Conservation (phyloP, 495 filamentous ascomycete species). For the Neurospora sp. region DNA sequence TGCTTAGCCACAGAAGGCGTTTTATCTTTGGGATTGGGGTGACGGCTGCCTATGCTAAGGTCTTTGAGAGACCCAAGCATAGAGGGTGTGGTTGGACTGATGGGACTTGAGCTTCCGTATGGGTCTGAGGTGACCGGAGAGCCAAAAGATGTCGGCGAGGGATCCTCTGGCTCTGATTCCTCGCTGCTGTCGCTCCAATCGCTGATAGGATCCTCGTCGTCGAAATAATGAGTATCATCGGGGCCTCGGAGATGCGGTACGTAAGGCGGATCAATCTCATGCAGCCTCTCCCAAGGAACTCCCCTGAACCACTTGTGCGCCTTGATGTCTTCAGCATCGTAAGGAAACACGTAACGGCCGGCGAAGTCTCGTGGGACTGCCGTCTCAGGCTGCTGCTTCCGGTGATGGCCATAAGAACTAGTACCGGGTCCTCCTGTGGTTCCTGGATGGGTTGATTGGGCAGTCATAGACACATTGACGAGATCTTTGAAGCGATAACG, state of each 20-base stretch:
- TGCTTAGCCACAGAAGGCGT: neutral
- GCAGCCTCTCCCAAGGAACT: conserved; percentile 58
- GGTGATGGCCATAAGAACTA: neutral
- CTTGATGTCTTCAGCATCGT: conserved; percentile 73
- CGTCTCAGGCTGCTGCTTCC: conserved; percentile 7
- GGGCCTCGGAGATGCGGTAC: conserved; percentile 56
- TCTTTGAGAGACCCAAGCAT: neutral
- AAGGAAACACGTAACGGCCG: conserved; percentile 58
- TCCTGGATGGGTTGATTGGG: neutral
- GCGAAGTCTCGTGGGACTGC: conserved; percentile 23
- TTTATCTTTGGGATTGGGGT: neutral
- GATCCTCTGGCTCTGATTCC: conserved; percentile 26
- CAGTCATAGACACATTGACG: conserved; percentile 11
- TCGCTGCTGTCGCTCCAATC: conserved; percentile 37
- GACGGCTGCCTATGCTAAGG: neutral
- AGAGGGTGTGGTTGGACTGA: neutral
- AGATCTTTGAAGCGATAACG: conserved; percentile 58
- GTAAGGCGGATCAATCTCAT: conserved; percentile 60
- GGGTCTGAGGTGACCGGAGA: neutral
- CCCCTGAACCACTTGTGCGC: conserved; percentile 61
- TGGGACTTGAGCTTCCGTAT: neutral
- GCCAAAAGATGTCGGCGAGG: neutral
- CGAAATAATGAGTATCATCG: conserved; percentile 86
- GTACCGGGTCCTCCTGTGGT: neutral
- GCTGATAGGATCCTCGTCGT: conserved; percentile 63